phyloP scores from a whole-genome alignment of 192 early-diverging fungal genomes.

The Linnemannia exigua region DNA sequence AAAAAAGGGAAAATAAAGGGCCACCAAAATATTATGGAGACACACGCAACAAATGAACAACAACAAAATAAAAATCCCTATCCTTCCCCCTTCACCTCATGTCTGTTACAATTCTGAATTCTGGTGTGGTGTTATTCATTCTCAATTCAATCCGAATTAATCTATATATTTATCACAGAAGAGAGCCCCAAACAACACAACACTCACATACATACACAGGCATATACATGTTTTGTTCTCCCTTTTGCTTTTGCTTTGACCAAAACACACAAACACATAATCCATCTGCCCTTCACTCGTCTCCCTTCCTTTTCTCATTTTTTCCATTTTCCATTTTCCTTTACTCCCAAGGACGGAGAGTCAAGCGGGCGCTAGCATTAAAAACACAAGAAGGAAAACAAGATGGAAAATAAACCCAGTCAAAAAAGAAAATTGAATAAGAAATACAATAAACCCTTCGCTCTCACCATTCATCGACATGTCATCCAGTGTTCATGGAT shows the following conservation, averaged over 20 bases:
- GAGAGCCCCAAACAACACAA: neutral
- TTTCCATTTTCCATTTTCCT: constrained; percentile 4
- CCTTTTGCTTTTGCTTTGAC: neutral
- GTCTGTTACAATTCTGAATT: too few relatives aligned
- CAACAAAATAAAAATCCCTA: neutral
- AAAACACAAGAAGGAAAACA: neutral
- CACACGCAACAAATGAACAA: constrained; percentile 14
- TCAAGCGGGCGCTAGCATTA: neutral
- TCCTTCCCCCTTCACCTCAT: neutral
- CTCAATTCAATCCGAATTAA: constrained; percentile 18
- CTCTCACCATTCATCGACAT: neutral
- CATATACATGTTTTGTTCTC: neutral
- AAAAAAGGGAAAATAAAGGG: neutral
- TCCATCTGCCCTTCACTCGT: neutral
- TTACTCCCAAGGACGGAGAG: neutral
- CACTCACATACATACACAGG: neutral
- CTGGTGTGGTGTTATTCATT: constrained; percentile 28
- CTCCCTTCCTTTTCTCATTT: neutral
- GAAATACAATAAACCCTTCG: neutral
- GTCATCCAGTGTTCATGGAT: neutral
- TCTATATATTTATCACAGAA: neutral
- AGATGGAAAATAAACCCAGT: constrained; percentile 8
- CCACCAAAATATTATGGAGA: constrained; percentile 9
- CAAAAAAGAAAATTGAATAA: neutral
- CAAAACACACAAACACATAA: constrained; percentile 5